Evolutionary conservation across 2,329 filamentous ascomycete species (phyloP).

Genomic region (Stemphylium vesicarium): DNA sequence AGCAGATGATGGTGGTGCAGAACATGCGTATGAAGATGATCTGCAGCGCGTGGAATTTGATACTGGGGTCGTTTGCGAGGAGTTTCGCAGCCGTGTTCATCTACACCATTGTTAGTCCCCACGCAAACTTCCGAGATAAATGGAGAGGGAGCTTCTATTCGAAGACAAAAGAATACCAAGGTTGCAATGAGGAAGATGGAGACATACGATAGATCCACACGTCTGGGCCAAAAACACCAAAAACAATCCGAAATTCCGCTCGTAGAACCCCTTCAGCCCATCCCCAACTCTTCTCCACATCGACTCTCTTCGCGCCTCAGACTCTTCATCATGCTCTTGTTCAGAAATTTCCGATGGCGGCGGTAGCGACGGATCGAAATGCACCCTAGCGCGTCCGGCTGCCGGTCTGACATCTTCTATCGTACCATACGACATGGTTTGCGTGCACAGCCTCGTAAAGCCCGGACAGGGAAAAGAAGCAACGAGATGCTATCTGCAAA

Average conservation of each 20-base stretch:
- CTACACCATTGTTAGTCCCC: neutral
- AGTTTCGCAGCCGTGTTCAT: slow-evolving; percentile 37
- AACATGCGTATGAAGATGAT: slow-evolving; percentile 80
- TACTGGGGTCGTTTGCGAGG: slow-evolving; percentile 32
- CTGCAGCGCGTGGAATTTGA: slow-evolving; percentile 46
- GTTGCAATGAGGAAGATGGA: neutral
- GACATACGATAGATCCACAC: slow-evolving; percentile 29
- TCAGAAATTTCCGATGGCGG: neutral
- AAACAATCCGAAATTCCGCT: slow-evolving; percentile 33
- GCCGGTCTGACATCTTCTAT: neutral
- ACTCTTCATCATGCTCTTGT: neutral
- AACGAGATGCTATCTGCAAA: neutral
- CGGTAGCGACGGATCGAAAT: neutral
- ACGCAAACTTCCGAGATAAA: no score
- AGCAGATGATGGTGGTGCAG: slow-evolving; percentile 70
- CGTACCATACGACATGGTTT: neutral
- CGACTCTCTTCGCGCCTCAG: slow-evolving; percentile 1
- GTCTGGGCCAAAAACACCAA: slow-evolving; percentile 49
- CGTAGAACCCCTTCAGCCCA: slow-evolving; percentile 24
- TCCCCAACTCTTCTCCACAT: slow-evolving; percentile 1
- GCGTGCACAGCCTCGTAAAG: neutral
- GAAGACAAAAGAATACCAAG: neutral
- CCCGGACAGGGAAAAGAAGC: neutral
- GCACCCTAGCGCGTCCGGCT: neutral
- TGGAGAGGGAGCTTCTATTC: no score